Conservation (phyloP, 345 rosid genomes). For the Rubroshorea leprosula region DNA sequence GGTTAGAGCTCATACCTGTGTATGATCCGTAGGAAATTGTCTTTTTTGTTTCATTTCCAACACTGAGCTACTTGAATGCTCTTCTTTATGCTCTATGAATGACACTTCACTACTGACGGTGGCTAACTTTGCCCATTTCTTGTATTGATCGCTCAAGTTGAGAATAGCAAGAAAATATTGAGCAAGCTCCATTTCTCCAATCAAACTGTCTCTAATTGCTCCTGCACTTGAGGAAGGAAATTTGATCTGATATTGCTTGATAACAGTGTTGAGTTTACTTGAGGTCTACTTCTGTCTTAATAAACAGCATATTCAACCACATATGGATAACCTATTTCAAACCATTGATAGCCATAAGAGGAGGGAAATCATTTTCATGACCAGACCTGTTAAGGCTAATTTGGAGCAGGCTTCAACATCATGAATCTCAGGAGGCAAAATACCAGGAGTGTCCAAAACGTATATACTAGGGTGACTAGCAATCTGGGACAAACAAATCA, state of each 20-base stretch:
- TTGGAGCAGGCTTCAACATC: constrained; percentile 60
- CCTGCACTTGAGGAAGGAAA: constrained; percentile 39
- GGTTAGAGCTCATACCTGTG: constrained; percentile 44
- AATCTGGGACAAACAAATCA: constrained; percentile 34
- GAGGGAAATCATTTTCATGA: background rate
- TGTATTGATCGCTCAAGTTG: constrained; percentile 48
- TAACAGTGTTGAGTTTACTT: background rate
- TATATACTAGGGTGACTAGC: constrained; percentile 80
- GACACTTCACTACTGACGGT: constrained; percentile 8
- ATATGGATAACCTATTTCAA: background rate
- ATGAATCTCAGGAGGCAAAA: constrained; percentile 51
- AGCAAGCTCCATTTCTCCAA: constrained; percentile 52
- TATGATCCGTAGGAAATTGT: constrained; percentile 62
- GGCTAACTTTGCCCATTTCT: constrained; percentile 56
- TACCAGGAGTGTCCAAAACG: constrained; percentile 78
- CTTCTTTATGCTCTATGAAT: constrained; percentile 19
- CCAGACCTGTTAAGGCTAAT: constrained; percentile 73
- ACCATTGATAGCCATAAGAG: background rate
- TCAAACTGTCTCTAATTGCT: constrained; percentile 44
- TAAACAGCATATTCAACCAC: too few relatives aligned
- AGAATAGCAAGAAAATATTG: constrained; percentile 54
- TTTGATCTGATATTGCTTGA: background rate
- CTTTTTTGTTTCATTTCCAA: constrained; percentile 26
- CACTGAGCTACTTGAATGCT: constrained; percentile 16
- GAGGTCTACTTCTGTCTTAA: too few relatives aligned